Conservation (phyloP, 345 rosid genomes). For the Abelmoschus esculentus region DNA sequence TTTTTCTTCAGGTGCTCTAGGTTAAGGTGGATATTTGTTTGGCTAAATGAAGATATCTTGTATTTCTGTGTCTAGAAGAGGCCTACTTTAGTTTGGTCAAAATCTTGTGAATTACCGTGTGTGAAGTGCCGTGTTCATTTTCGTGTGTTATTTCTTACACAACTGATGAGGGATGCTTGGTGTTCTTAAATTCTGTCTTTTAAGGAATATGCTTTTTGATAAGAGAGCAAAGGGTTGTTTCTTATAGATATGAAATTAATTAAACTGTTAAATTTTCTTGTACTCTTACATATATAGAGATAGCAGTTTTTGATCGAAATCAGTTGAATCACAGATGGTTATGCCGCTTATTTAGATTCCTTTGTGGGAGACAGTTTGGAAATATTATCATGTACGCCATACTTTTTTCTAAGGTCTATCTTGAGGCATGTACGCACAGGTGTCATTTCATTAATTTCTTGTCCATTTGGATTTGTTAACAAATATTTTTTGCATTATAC, state of each 20-base stretch:
- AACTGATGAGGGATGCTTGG: background rate
- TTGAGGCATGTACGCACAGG: slow-evolving; percentile 65
- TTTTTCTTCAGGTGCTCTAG: background rate
- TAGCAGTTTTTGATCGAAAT: slow-evolving; percentile 29
- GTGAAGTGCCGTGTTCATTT: background rate
- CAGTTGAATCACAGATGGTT: slow-evolving; percentile 50
- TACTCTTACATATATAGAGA: slow-evolving; percentile 6
- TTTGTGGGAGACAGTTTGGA: slow-evolving; percentile 75
- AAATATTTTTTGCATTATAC: background rate
- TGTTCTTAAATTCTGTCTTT: background rate
- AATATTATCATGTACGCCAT: slow-evolving; percentile 61
- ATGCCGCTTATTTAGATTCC: slow-evolving; percentile 61
- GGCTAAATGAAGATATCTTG: background rate
- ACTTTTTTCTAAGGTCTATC: slow-evolving; percentile 70
- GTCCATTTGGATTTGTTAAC: slow-evolving; percentile 24
- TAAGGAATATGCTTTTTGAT: background rate
- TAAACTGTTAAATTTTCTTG: slow-evolving; percentile 3
- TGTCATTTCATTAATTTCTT: slow-evolving; percentile 63
- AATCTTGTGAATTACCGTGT: background rate
- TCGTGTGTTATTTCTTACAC: background rate
- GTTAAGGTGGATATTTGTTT: background rate
- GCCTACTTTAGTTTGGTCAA: background rate
- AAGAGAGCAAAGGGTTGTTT: background rate
- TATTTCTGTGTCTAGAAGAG: background rate
- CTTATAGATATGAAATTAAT: slow-evolving; percentile 9